phyloP scores from a whole-genome alignment of 73 alveolate genomes.

The Paramecium sexaurelia region DNA sequence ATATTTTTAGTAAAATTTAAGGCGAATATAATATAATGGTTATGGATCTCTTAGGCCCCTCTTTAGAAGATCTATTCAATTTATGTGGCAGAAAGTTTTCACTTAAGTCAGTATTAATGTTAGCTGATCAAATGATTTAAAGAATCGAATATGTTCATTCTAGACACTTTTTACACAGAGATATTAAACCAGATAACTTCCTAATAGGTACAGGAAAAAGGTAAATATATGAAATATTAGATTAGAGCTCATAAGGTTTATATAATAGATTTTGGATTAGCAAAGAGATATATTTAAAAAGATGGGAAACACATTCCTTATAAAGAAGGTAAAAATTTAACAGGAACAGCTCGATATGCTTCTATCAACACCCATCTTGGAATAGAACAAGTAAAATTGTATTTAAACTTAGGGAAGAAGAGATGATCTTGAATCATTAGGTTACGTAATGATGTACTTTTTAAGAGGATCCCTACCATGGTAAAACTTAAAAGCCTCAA shows the following conservation, averaged over 20 bases:
- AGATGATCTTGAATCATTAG: constrained; percentile 95
- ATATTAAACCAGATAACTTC: constrained; percentile 87
- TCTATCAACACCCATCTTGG: constrained; percentile 92
- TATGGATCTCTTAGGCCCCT: constrained; percentile 77
- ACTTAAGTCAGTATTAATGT: constrained; percentile 72
- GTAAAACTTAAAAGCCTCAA: constrained; percentile 87
- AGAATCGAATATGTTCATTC: constrained; percentile 86
- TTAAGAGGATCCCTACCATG: constrained; percentile 94
- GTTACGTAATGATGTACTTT: constrained; percentile 88
- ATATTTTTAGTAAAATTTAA: not conserved
- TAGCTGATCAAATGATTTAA: constrained; percentile 75
- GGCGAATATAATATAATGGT: constrained; percentile 77
- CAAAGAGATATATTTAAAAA: constrained; percentile 78
- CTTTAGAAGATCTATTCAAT: constrained; percentile 76
- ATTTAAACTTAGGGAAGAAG: constrained; percentile 87
- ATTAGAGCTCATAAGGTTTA: constrained; percentile 71
- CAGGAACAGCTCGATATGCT: constrained; percentile 97
- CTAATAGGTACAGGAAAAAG: constrained; percentile 81
- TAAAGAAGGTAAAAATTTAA: constrained; percentile 71
- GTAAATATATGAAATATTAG: not conserved
- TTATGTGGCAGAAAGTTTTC: constrained; percentile 75
- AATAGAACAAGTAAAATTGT: constrained; percentile 40
- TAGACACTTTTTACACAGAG: constrained; percentile 79
- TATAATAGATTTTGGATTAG: constrained; percentile 88
- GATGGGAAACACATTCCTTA: constrained; percentile 71